Evolutionary conservation across 371 early-diverging fungal genomes (phyloP).

Genomic region (Mortierella sp.): DNA sequence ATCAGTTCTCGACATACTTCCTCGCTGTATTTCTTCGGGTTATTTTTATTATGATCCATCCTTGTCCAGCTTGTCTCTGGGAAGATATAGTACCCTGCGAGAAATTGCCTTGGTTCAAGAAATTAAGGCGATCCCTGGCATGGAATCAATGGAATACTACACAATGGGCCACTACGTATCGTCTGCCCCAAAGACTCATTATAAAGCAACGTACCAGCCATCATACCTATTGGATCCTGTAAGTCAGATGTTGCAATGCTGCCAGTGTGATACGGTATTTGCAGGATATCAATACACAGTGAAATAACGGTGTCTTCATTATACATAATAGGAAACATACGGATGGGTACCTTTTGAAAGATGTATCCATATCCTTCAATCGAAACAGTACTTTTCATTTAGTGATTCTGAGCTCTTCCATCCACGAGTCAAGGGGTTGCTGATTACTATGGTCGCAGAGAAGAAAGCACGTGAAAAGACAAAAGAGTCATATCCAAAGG

Average conservation of each 20-base stretch:
- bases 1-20: conserved; percentile 92
- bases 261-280: background rate
- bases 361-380: conserved; percentile 40
- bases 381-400: conserved; percentile 53
- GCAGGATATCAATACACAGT: background rate
- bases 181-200: conserved; percentile 89
- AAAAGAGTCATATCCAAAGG: background rate
- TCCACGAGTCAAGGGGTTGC: conserved; percentile 44
- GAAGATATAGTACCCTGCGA: conserved; percentile 85
- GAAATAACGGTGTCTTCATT: background rate
- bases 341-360: conserved; percentile 45
- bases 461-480: conserved; percentile 29
- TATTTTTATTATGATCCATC: conserved; percentile 95
- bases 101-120: conserved; percentile 75
- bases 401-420: conserved; percentile 36
- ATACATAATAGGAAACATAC: conserved; percentile 38
- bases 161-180: conserved; percentile 88
- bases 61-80: conserved; percentile 78
- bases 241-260: conserved; percentile 10
- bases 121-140: conserved; percentile 33
- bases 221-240: conserved; percentile 83
- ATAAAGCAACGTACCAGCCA: conserved; percentile 89
- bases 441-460: conserved; percentile 49
- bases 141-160: conserved; percentile 60
- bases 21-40: conserved; percentile 88